Base-by-base conservation (phyloP, 1,284 basidiomycete species). In the Anthracocystis walkeri region DNA sequence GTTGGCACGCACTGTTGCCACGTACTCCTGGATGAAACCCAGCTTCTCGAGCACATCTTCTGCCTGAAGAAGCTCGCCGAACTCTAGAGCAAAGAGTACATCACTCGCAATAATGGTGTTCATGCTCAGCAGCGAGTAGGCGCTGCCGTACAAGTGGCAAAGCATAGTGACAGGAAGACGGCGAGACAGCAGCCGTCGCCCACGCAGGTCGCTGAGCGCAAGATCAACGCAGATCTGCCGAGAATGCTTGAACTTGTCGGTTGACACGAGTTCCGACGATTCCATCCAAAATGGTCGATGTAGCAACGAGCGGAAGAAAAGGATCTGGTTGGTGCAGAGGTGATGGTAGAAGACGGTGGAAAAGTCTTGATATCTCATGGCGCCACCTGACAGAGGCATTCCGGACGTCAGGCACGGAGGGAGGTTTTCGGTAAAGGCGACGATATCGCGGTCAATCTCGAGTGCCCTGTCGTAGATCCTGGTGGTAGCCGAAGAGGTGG, bases 281-380 rank as follows among this genome's bases (percentile, higher is more conserved):
- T 73, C 70, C 70, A 73, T 73, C 70, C 70, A 73, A 35, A 73
- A 73, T 12, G 70, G 70, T 25, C 70, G 65, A 41, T 73, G 70
- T 4, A 73, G 57, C 27, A 73, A 48, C 45, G 70, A 73, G 38
- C 70, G 70, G 58, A 73, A 73, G 41, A 73, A 68, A 27, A 68
- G 53, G 58, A 73, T 65, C 58, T 73, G 70, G 35, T 73, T 73
- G 29, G 65, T 73, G 45, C 65, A 67, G 3, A 73, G 55, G 40
- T 73, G 70, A 35, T 73, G 70, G 45, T 73, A 73, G 51, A 73
- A 73, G 6, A 58, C 68, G 16, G 70, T 73, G 23, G 70, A 59
- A 41, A 73, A 73, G 58, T 73, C 65, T 38, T 73, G 70, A 51
- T 72, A 59, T 12, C 57, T 23, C 65, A 67, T 59, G 4, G 65